These are phyloP conservation scores for Marasmius tenuissimus DNA, from an alignment of 1,284 basidiomycete genomes.

Conservation along the genomic window DNA sequence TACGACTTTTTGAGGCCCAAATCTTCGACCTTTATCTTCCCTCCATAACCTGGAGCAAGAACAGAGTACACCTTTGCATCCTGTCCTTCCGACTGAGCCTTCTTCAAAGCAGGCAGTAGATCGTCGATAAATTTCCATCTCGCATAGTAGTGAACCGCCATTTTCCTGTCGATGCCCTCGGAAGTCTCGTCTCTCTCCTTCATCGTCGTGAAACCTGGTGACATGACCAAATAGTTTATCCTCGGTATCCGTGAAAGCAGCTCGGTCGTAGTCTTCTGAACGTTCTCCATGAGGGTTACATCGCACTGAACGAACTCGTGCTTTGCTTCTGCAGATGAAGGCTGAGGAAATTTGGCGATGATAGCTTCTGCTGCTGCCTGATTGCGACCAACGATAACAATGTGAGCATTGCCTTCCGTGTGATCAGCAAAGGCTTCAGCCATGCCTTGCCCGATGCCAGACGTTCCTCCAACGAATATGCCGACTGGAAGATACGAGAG, in stretches of 20 bases:
- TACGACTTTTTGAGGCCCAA: constrained; percentile 19
- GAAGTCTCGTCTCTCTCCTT: constrained; percentile 21
- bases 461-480: constrained; percentile 48
- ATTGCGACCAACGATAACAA: constrained; percentile 49
- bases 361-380: constrained; percentile 38
- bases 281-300: constrained; percentile 42
- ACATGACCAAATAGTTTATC: constrained; percentile 24
- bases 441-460: constrained; percentile 45
- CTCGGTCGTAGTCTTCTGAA: constrained; percentile 30
- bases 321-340: constrained; percentile 18
- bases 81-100: constrained; percentile 25
- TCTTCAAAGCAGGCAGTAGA: constrained; percentile 26
- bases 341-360: constrained; percentile 35
- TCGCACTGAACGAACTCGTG: constrained; percentile 48
- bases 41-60: constrained; percentile 7
- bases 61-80: constrained; percentile 14
- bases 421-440: constrained; percentile 36
- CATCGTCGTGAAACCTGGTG: constrained; percentile 18
- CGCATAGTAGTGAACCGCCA: constrained; percentile 21
- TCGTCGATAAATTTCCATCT: constrained; percentile 25
- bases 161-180: constrained; percentile 26
- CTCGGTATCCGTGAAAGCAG: constrained; percentile 16
- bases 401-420: constrained; percentile 40
- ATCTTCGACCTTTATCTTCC: constrained; percentile 13
- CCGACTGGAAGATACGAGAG: constrained; percentile 36